Percentiles rank a stretch among this genome's conserved stretches.
phyloP scores from a whole-genome alignment of 805 yeast species.

The Candida wancherniae region DNA sequence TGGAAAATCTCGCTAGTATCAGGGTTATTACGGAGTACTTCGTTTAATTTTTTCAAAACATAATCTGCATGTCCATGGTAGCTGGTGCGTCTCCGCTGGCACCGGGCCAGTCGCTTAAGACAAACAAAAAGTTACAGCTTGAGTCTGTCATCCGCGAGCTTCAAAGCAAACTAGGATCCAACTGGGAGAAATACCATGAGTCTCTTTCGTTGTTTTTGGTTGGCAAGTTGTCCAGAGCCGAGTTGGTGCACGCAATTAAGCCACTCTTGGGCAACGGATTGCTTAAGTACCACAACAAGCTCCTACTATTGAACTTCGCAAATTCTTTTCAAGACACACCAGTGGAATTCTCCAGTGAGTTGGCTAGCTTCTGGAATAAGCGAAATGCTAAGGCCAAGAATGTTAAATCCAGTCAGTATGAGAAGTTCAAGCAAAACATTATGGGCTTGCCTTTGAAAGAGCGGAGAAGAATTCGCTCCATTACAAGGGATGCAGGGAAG shows the following conservation, averaged over 20 bases:
- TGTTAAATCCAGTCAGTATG: conserved; percentile 67
- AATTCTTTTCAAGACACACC: conserved; percentile 69
- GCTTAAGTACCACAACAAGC: conserved; percentile 72
- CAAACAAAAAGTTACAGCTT: conserved; percentile 29
- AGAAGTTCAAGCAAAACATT: conserved; percentile 76
- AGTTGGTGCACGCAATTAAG: conserved; percentile 56
- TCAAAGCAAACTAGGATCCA: conserved; percentile 64
- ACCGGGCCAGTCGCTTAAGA: conserved; percentile 5
- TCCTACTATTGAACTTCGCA: conserved; percentile 75
- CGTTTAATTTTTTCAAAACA: background rate
- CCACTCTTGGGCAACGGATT: conserved; percentile 48
- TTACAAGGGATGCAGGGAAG: conserved; percentile 79
- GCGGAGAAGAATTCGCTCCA: conserved; percentile 75
- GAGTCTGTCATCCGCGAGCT: conserved; percentile 62
- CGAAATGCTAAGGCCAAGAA: conserved; percentile 38
- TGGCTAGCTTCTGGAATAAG: conserved; percentile 45
- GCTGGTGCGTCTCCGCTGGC: conserved; percentile 3
- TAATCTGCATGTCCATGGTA: conserved; percentile 1
- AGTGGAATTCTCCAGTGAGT: conserved; percentile 50
- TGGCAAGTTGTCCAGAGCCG: conserved; percentile 75
- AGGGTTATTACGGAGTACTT: too few species aligned
- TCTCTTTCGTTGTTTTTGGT: conserved; percentile 69
- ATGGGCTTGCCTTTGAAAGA: conserved; percentile 83
- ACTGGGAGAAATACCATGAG: conserved; percentile 85
- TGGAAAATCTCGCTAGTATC: too few species aligned